Percentiles rank a stretch among this genome's conserved stretches.
Conservation (phyloP, 2,329 filamentous ascomycete genomes). For the Scolecobasidium constrictum region DNA sequence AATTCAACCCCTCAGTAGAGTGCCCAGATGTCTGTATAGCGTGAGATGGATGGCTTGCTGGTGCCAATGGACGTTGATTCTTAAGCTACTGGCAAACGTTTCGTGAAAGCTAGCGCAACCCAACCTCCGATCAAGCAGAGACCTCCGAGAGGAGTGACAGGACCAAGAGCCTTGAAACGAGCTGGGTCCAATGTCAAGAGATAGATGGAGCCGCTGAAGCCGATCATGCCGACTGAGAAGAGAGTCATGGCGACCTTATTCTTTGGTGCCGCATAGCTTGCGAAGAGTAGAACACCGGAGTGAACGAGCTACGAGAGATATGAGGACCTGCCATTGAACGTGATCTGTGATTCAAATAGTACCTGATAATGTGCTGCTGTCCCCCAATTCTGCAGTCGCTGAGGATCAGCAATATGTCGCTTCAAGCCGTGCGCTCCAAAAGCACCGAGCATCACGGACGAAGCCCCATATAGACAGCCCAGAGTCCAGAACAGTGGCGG, state of each 20-base stretch:
- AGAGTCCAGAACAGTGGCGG: constrained; percentile 43
- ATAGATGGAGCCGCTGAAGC: constrained; percentile 59
- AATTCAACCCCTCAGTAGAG: too few relatives aligned
- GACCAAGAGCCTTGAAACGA: constrained; percentile 48
- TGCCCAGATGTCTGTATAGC: too few relatives aligned
- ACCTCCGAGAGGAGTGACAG: constrained; percentile 56
- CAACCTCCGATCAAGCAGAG: constrained; percentile 55
- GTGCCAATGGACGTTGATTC: too few relatives aligned
- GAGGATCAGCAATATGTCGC: constrained; percentile 47
- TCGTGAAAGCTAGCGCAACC: constrained; percentile 36
- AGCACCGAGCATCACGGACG: constrained; percentile 50
- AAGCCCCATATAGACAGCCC: constrained; percentile 51
- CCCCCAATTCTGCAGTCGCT: constrained; percentile 47
- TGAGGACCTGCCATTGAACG: constrained; percentile 3
- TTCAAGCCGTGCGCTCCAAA: constrained; percentile 61
- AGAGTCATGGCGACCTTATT: constrained; percentile 41
- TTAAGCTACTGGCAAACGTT: too few relatives aligned
- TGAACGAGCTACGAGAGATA: constrained; percentile 44
- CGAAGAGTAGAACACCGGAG: constrained; percentile 48
- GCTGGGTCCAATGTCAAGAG: constrained; percentile 51
- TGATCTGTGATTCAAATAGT: too few relatives aligned
- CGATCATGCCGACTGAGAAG: constrained; percentile 47
- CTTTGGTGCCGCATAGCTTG: constrained; percentile 39
- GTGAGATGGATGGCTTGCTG: too few relatives aligned
- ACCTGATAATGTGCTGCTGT: constrained; percentile 62